Base-by-base conservation (phyloP, 2,329 filamentous ascomycete genomes). In the Fusarium fracticaudum region DNA sequence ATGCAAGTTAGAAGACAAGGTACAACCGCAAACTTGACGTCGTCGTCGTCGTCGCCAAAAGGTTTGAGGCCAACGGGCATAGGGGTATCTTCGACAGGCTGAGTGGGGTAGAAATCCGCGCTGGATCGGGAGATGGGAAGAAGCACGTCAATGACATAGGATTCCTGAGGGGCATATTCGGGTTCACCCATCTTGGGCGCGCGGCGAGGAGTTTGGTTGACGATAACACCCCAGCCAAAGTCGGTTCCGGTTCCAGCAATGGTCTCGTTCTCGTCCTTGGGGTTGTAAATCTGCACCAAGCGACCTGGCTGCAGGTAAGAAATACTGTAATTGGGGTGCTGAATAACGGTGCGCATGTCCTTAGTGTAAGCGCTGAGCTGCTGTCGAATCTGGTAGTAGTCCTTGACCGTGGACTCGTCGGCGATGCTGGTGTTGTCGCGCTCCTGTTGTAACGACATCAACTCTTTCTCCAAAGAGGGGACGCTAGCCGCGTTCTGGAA, bases 401-500 rank as follows among this genome's bases (percentile, higher is more conserved):
- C 96, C 81, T 95, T 95, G 81, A 99, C 93, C 1, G 92, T 94
- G 9, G 89, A 87, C 83, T 99, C 96, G 79, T 98, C 95, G 1
- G 93, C 87, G 72, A 99, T 98, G 55, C 89, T 86, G 83, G 96
- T 91, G 51, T 87, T 88, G 59, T 93, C 90, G 70, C 91, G 90
- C 81, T 96, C 90, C 68, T 90, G 89, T 81, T 98, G 95, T 38
- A 98, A 84, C 53, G 93, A 88, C 80, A 91, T 90, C 68, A 98
- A 86, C 75, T 97, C 92, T 81, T 93, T 94, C 83, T 99, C 96
- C 29, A 98, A 84, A 18, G 88, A 87, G 26, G 93, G 93, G 14
- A 98, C 94, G 76, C 93, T 95, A 17, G 96, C 93, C 5, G 94
- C 94, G 78, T 97, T 98, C 82, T 99, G 96, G 84, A 99, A 99